These are phyloP conservation scores for Baeospora myosura DNA, from an alignment of 1,284 basidiomycete genomes.

Conservation along the genomic window DNA sequence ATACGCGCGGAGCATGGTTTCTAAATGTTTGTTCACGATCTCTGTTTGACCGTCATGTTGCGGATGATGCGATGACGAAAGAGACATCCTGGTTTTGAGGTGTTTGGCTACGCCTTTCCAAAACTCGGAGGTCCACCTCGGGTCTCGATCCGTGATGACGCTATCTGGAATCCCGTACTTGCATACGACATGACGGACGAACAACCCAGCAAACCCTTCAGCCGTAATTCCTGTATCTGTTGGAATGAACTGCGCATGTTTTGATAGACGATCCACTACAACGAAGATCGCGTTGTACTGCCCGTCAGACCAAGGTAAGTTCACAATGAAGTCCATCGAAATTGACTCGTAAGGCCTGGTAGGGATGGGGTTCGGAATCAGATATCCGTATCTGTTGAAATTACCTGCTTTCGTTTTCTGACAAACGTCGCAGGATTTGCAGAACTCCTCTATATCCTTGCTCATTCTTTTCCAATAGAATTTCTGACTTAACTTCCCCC, in stretches of 20 bases:
- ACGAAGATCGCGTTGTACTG: constrained; percentile 24
- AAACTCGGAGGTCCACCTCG: constrained; percentile 5
- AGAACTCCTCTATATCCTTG: constrained; percentile 12
- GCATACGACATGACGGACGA: constrained; percentile 3
- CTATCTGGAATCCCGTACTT: constrained; percentile 8
- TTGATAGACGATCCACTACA: constrained; percentile 17
- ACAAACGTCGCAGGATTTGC: constrained; percentile 6
- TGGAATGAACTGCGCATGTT: constrained; percentile 16
- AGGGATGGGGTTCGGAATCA: not conserved
- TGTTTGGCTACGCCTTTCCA: not conserved
- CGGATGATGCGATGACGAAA: constrained; percentile 5
- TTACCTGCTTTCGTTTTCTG: not conserved
- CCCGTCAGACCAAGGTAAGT: constrained; percentile 22
- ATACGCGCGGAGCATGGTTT: constrained; percentile 5
- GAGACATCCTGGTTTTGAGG: not conserved
- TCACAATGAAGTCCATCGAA: constrained; percentile 13
- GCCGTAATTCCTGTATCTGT: constrained; percentile 4
- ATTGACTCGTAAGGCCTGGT: constrained; percentile 2
- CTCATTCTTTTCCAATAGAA: constrained; percentile 19
- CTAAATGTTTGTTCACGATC: constrained; percentile 2
- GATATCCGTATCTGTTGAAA: not conserved
- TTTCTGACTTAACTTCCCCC: too few species aligned
- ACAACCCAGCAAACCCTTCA: not conserved
- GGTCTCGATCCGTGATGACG: constrained; percentile 7
- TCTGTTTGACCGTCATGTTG: constrained; percentile 5